A percentile compares a stretch with the other conserved stretches of the same genome.
Evolutionary conservation across 352 stramenopile genomes (phyloP).

Genomic region (Globisporangium splendens): DNA sequence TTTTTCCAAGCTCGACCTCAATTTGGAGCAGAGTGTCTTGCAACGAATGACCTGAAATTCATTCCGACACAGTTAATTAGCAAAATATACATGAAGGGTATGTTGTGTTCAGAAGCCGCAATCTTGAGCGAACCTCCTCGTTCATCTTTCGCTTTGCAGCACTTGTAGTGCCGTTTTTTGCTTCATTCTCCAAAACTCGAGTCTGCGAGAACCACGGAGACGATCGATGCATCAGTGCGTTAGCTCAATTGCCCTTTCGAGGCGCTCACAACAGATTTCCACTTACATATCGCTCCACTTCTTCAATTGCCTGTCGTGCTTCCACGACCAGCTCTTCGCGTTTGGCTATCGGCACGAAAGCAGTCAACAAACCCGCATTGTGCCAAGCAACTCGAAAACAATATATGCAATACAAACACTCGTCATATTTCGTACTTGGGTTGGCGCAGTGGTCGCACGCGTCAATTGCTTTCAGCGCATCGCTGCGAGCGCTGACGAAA

Average conservation of each 20-base stretch:
- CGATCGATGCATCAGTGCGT: neutral
- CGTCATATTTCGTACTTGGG: slow-evolving; percentile 23
- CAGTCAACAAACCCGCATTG: neutral
- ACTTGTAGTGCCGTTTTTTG: slow-evolving; percentile 25
- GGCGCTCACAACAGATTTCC: neutral
- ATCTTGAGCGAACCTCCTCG: slow-evolving; percentile 24
- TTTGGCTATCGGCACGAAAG: slow-evolving; percentile 12
- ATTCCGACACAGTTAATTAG: neutral
- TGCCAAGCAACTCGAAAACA: neutral
- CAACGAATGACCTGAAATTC: slow-evolving; percentile 34
- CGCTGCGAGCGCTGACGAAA: slow-evolving; percentile 39
- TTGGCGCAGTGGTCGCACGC: slow-evolving; percentile 30
- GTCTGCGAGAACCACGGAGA: slow-evolving; percentile 23
- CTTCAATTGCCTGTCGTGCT: slow-evolving; percentile 43
- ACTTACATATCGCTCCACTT: slow-evolving; percentile 74
- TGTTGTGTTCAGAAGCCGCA: too few relatives aligned
- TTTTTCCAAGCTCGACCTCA: slow-evolving; percentile 60
- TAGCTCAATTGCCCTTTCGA: neutral
- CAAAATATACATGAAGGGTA: neutral
- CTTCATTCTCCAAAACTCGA: slow-evolving; percentile 62
- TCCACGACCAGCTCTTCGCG: slow-evolving; percentile 47
- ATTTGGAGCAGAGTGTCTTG: slow-evolving; percentile 35
- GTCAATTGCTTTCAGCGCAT: slow-evolving; percentile 49
- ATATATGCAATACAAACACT: neutral
- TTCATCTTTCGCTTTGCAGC: slow-evolving; percentile 40